Percentiles rank a stretch among this genome's conserved stretches.
These are phyloP conservation scores for Trichoderma simmonsii DNA, from an alignment of 2,329 filamentous ascomycete genomes.

Conservation along the genomic window DNA sequence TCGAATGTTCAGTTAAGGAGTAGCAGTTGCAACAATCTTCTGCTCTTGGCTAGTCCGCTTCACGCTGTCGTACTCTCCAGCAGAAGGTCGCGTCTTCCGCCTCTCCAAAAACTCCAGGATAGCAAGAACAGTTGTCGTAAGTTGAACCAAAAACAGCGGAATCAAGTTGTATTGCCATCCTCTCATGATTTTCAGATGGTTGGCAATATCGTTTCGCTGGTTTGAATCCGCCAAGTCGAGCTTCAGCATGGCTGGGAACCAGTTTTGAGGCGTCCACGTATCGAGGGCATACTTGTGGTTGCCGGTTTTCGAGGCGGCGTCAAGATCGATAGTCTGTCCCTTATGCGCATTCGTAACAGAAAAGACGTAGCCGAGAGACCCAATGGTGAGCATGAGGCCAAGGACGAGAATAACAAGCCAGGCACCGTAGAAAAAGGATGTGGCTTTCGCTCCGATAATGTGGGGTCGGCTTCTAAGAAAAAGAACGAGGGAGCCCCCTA, in stretches of 20 bases:
- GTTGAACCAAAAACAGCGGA: slow-evolving; percentile 29
- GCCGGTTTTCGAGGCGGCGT: slow-evolving; percentile 19
- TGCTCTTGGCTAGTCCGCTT: slow-evolving; percentile 6
- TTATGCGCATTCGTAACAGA: slow-evolving; percentile 28
- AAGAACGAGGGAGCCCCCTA: slow-evolving; percentile 26
- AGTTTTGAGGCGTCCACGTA: slow-evolving; percentile 30
- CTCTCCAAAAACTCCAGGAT: slow-evolving; percentile 23
- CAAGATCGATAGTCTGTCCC: slow-evolving; percentile 23
- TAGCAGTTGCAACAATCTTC: background rate
- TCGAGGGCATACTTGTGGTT: slow-evolving; percentile 24
- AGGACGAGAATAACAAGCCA: slow-evolving; percentile 28
- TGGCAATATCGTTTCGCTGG: slow-evolving; percentile 23
- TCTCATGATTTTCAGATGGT: slow-evolving; percentile 26
- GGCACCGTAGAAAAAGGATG: slow-evolving; percentile 20
- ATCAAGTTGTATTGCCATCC: slow-evolving; percentile 32
- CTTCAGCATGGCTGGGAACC: slow-evolving; percentile 27
- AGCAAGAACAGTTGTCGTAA: slow-evolving; percentile 26
- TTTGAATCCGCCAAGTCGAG: slow-evolving; percentile 22
- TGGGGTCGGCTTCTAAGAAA: slow-evolving; percentile 23
- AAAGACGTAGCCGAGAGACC: slow-evolving; percentile 29
- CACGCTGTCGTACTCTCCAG: slow-evolving; percentile 5
- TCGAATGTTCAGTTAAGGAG: background rate
- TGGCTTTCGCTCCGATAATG: slow-evolving; percentile 18
- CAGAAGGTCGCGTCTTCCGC: slow-evolving; percentile 16
- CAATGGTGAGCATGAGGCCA: slow-evolving; percentile 24